A percentile compares a stretch with the other conserved stretches of the same genome.
Conservation (phyloP, 2,329 filamentous ascomycete genomes). For the Teratosphaeria nubilosa region DNA sequence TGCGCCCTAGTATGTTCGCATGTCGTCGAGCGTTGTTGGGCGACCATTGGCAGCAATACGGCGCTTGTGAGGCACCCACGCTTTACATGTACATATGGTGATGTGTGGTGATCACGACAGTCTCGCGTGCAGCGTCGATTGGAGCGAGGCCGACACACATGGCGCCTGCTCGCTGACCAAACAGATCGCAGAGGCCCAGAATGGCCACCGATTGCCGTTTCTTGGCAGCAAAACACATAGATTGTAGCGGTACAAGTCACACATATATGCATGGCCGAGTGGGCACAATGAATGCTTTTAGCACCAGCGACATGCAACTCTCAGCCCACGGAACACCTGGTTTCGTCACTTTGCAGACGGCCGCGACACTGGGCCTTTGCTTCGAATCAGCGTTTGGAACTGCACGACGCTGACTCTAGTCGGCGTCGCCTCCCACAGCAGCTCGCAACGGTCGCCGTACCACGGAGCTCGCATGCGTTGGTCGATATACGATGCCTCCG, state of each 20-base stretch:
- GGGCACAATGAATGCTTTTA: neutral
- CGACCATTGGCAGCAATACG: neutral
- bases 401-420: slow-evolving; percentile 1
- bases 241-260: neutral
- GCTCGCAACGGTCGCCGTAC: neutral
- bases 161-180: neutral
- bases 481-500: neutral
- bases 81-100: neutral
- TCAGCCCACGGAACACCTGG: slow-evolving; percentile 5
- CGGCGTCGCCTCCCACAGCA: neutral
- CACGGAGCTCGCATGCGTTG: neutral
- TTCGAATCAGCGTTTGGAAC: neutral
- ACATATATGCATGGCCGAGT: neutral
- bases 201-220: neutral
- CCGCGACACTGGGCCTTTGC: slow-evolving; percentile 4
- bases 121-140: slow-evolving; percentile 3
- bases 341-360: neutral
- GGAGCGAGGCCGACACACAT: slow-evolving; percentile 6
- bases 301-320: slow-evolving; percentile 1
- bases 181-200: neutral
- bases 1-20: too few species aligned
- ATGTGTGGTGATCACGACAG: neutral
- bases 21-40: neutral
- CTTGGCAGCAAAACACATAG: neutral
- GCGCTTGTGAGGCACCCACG: neutral